A percentile compares a stretch with the other conserved stretches of the same genome.
Evolutionary conservation across 2,329 filamentous ascomycete genomes (phyloP).

Genomic region (Polychaeton citri): DNA sequence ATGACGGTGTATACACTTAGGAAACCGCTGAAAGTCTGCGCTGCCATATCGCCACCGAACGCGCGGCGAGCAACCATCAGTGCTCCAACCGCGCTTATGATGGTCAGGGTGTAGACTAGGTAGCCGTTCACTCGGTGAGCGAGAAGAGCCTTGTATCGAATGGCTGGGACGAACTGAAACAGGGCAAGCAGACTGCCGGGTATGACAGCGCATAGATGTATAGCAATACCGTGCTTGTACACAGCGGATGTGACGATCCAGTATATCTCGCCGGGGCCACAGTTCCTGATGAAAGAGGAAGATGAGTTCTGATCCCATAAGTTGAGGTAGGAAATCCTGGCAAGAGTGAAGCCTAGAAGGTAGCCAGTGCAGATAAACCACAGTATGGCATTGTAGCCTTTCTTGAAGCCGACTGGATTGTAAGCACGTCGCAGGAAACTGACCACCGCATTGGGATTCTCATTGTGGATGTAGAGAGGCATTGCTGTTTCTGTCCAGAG

Average conservation of each 20-base stretch:
- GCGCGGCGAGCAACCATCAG: conserved; percentile 39
- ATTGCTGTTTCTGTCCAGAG: too few relatives aligned
- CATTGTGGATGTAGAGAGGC: conserved; percentile 5
- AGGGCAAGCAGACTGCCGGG: conserved; percentile 27
- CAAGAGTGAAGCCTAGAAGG: conserved; percentile 36
- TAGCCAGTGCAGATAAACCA: conserved; percentile 22
- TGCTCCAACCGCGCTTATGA: conserved; percentile 34
- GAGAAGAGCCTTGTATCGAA: conserved; percentile 34
- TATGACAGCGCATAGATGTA: conserved; percentile 30
- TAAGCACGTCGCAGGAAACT: conserved; percentile 23
- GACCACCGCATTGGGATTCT: conserved; percentile 9
- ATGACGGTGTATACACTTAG: conserved; percentile 33
- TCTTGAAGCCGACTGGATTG: conserved; percentile 40
- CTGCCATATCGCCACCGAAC: conserved; percentile 42
- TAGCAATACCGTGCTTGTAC: conserved; percentile 27
- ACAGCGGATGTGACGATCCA: conserved; percentile 22
- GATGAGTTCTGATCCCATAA: conserved; percentile 22
- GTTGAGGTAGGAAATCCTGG: conserved; percentile 37
- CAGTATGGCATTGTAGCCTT: conserved; percentile 44
- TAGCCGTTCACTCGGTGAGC: conserved; percentile 52
- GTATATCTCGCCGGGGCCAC: conserved; percentile 33
- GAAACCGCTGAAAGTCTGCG: conserved; percentile 32
- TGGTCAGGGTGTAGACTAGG: conserved; percentile 34
- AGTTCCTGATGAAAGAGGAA: conserved; percentile 7
- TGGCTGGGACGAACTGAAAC: conserved; percentile 30